phyloP scores from a whole-genome alignment of 2,329 filamentous ascomycete genomes.

The Septoria linicola region DNA sequence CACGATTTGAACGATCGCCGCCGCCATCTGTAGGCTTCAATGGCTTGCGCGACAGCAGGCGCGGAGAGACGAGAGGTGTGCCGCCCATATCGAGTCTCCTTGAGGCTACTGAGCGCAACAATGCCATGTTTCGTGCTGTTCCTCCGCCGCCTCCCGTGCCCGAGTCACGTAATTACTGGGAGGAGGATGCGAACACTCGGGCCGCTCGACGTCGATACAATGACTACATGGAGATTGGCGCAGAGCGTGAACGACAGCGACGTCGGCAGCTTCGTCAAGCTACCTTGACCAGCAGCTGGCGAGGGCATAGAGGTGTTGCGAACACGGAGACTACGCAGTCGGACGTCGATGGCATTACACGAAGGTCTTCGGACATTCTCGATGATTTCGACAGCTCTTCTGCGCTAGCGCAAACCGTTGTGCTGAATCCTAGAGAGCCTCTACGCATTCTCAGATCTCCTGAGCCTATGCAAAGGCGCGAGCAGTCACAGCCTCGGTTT shows the following conservation, averaged over 20 bases:
- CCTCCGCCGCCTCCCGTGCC: constrained; percentile 29
- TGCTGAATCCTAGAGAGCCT: constrained; percentile 18
- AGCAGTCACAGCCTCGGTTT: constrained; percentile 14
- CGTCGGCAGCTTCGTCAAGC: constrained; percentile 4
- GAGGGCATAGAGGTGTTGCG: neutral
- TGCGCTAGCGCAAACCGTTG: constrained; percentile 14
- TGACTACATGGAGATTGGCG: constrained; percentile 10
- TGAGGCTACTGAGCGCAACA: constrained; percentile 29
- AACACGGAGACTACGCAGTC: neutral
- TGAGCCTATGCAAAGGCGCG: constrained; percentile 14
- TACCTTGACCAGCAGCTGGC: neutral
- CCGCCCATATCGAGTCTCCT: constrained; percentile 35
- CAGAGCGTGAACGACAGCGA: constrained; percentile 3
- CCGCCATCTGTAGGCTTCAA: constrained; percentile 25
- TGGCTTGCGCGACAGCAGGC: constrained; percentile 24
- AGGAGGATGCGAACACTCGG: constrained; percentile 2
- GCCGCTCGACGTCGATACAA: constrained; percentile 2
- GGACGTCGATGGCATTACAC: constrained; percentile 3
- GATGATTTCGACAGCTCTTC: constrained; percentile 6
- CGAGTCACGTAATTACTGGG: constrained; percentile 28
- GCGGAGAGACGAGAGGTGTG: constrained; percentile 28
- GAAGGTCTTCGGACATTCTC: constrained; percentile 15
- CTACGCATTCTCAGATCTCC: constrained; percentile 25
- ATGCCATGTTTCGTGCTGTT: neutral
- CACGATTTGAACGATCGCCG: constrained; percentile 30